Conservation (phyloP, 148 eudicot species). For the Linanthus parryae region DNA sequence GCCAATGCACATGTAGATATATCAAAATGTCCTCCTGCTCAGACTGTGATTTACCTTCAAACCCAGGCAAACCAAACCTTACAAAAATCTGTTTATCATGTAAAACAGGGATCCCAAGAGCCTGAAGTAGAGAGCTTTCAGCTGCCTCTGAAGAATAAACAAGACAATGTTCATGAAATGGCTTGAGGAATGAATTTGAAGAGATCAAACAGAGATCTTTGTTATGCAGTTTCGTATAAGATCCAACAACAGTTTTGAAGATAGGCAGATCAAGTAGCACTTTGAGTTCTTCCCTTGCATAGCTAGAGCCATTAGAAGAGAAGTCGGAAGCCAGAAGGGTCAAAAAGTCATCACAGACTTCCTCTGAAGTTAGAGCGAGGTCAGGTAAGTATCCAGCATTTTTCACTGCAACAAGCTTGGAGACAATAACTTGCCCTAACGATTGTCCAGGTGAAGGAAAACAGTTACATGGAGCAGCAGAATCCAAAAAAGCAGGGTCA, state of each 20-base stretch:
- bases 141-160: conserved; percentile 46
- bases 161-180: conserved; percentile 70
- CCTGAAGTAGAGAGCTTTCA: conserved; percentile 61
- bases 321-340: conserved; percentile 75
- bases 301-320: conserved; percentile 49
- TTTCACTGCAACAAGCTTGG: conserved; percentile 84
- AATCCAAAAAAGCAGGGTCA: conserved; percentile 78
- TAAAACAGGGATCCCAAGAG: conserved; percentile 83
- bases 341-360: conserved; percentile 71
- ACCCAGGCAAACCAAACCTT: conserved; percentile 78
- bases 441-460: conserved; percentile 61
- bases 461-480: conserved; percentile 62
- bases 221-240: conserved; percentile 50
- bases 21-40: conserved; percentile 80
- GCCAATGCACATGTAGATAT: conserved; percentile 80
- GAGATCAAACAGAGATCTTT: conserved; percentile 73
- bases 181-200: conserved; percentile 79
- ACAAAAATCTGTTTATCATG: conserved; percentile 75
- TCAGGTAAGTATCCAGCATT: conserved; percentile 79
- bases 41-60: conserved; percentile 60
- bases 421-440: conserved; percentile 71
- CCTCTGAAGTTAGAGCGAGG: conserved; percentile 53
- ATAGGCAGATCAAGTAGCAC: conserved; percentile 82
- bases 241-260: conserved; percentile 71
- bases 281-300: conserved; percentile 65